Evolutionary conservation across 352 stramenopile species (phyloP).

Genomic region (Phytopythium delawarense): DNA sequence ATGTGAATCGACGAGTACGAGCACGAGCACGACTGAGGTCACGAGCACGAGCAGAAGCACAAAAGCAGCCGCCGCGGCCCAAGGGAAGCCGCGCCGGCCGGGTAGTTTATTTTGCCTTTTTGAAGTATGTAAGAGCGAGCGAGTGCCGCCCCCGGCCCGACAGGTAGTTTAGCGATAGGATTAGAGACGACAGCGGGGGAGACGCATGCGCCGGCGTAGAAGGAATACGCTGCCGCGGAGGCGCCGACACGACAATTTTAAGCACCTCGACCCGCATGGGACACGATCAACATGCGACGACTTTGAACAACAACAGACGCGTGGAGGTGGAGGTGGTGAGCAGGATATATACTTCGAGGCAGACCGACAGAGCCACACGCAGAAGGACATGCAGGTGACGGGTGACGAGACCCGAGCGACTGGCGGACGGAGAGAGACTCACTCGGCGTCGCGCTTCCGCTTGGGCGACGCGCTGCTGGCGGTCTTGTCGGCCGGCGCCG

Average conservation of each 20-base stretch:
- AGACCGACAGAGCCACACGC: background rate
- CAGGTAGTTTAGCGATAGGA: slow-evolving; percentile 4
- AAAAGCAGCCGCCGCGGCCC: background rate
- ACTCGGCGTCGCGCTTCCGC: background rate
- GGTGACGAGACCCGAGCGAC: too few relatives aligned
- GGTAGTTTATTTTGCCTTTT: slow-evolving; percentile 7
- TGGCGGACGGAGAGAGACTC: background rate
- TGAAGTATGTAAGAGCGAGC: slow-evolving; percentile 5
- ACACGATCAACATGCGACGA: background rate
- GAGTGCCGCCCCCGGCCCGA: background rate
- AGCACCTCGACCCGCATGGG: background rate
- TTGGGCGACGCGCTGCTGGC: slow-evolving; percentile 18
- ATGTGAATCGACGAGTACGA: slow-evolving; percentile 15
- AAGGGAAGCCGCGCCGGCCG: background rate
- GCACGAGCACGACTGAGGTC: background rate
- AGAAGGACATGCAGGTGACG: background rate
- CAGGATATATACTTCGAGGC: background rate
- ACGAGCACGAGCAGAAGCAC: background rate
- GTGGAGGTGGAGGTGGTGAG: background rate
- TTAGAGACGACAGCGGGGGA: background rate
- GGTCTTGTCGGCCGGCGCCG: slow-evolving; percentile 15
- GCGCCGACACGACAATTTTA: background rate
- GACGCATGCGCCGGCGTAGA: background rate
- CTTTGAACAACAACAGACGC: background rate
- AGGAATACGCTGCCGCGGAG: slow-evolving; percentile 5